These are phyloP conservation scores for Glonium stellatum DNA, from an alignment of 495 filamentous ascomycete species.

Conservation along the genomic window DNA sequence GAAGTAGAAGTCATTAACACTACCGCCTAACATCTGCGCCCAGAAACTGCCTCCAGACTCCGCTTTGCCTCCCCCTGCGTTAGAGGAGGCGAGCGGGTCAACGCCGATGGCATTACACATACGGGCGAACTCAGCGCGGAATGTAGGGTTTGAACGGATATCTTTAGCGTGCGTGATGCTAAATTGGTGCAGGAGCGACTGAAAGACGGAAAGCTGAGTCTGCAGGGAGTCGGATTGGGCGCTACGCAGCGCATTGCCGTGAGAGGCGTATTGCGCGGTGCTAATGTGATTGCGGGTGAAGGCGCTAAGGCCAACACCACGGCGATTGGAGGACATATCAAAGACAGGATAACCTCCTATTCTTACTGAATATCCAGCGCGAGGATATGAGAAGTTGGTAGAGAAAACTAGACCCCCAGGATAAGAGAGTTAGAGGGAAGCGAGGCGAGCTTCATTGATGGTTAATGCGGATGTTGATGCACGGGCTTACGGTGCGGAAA, in stretches of 20 bases:
- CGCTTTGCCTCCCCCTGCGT: constrained; percentile 41
- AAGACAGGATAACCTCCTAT: background rate
- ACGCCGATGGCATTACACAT: constrained; percentile 98
- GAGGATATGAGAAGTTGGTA: too few species aligned
- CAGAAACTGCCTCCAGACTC: constrained; percentile 57
- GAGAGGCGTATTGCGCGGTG: constrained; percentile 75
- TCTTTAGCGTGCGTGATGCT: constrained; percentile 88
- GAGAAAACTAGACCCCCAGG: background rate
- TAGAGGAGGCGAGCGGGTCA: constrained; percentile 73
- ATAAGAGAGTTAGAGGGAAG: background rate
- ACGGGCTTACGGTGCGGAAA: background rate
- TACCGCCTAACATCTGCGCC: constrained; percentile 84
- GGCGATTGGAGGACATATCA: constrained; percentile 20
- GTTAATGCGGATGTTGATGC: background rate
- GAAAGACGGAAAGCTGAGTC: constrained; percentile 93
- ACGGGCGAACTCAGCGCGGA: constrained; percentile 93
- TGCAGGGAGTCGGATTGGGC: constrained; percentile 74
- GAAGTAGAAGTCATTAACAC: constrained; percentile 97
- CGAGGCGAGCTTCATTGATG: background rate
- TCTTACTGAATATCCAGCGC: too few species aligned
- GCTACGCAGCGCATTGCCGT: constrained; percentile 76
- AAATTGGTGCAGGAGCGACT: constrained; percentile 86
- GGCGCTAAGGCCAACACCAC: constrained; percentile 81
- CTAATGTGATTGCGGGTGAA: constrained; percentile 77
- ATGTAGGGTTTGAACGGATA: constrained; percentile 88